These are phyloP conservation scores for Styphnolobium japonicum DNA, from an alignment of 306 rosid genomes.

Conservation along the genomic window DNA sequence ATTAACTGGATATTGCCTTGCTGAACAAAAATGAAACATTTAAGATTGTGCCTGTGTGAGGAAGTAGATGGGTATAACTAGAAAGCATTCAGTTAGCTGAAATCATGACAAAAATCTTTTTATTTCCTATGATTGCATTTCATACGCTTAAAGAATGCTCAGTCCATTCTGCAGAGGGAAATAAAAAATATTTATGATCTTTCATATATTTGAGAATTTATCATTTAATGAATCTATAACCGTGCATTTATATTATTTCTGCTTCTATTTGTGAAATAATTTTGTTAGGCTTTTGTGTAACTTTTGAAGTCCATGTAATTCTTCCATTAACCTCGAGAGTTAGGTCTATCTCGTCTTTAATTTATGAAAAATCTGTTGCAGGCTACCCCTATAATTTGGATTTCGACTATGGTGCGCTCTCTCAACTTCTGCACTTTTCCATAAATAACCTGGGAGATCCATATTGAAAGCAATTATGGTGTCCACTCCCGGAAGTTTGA, in stretches of 20 bases:
- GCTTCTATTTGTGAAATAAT: neutral
- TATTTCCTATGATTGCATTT: neutral
- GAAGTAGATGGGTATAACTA: conserved; percentile 7
- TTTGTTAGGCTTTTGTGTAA: neutral
- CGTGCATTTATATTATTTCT: neutral
- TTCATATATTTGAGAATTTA: no score
- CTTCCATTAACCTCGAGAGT: neutral
- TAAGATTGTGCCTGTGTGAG: neutral
- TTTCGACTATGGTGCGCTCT: conserved; percentile 88
- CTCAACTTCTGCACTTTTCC: conserved; percentile 89
- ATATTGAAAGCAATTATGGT: conserved; percentile 91
- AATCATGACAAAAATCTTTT: neutral
- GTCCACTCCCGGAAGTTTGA: conserved; percentile 94
- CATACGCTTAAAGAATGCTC: neutral
- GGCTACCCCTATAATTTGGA: conserved; percentile 95
- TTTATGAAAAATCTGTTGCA: conserved; percentile 16
- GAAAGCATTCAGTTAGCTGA: neutral
- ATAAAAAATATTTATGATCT: neutral
- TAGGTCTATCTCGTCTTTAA: neutral
- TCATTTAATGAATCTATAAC: no score
- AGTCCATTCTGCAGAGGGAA: neutral
- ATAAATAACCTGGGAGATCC: conserved; percentile 98
- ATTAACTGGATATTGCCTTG: neutral
- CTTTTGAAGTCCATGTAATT: neutral
- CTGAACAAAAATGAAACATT: neutral